A percentile compares a stretch with the other conserved stretches of the same genome.
Evolutionary conservation across 2,329 filamentous ascomycete genomes (phyloP).

Genomic region (Podosphaera aphanis): DNA sequence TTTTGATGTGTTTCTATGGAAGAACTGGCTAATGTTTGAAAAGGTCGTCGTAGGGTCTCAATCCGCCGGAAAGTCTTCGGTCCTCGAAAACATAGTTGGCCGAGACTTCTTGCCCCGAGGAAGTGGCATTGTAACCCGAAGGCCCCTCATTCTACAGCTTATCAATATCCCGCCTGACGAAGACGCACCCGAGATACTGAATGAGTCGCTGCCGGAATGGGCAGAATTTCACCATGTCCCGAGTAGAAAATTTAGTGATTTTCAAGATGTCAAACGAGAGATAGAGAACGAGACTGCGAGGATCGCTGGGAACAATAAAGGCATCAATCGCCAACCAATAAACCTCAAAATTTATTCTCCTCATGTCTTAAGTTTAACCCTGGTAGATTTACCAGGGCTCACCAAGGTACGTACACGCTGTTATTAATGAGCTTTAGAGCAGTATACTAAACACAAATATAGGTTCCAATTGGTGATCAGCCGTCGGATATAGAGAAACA

Average conservation of each 20-base stretch:
- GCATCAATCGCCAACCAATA: constrained; percentile 91
- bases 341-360: constrained; percentile 98
- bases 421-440: neutral
- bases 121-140: constrained; percentile 84
- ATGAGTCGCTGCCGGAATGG: constrained; percentile 57
- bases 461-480: constrained; percentile 94
- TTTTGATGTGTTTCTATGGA: constrained; percentile 5
- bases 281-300: constrained; percentile 92
- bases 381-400: constrained; percentile 85
- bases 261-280: constrained; percentile 78
- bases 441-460: constrained; percentile 4
- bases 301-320: constrained; percentile 91
- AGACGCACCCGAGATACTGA: constrained; percentile 50
- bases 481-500: constrained; percentile 97
- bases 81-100: constrained; percentile 95
- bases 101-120: constrained; percentile 91
- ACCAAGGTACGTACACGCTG: constrained; percentile 48
- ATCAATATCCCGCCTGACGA: constrained; percentile 73
- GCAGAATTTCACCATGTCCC: constrained; percentile 93
- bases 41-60: constrained; percentile 96
- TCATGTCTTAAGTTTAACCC: constrained; percentile 81
- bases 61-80: constrained; percentile 93
- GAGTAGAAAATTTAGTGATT: constrained; percentile 72
- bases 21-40: constrained; percentile 6
- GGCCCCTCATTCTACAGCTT: constrained; percentile 86